These are phyloP conservation scores for Xanthoconium separans DNA, from an alignment of 1,284 basidiomycete species.

Conservation along the genomic window DNA sequence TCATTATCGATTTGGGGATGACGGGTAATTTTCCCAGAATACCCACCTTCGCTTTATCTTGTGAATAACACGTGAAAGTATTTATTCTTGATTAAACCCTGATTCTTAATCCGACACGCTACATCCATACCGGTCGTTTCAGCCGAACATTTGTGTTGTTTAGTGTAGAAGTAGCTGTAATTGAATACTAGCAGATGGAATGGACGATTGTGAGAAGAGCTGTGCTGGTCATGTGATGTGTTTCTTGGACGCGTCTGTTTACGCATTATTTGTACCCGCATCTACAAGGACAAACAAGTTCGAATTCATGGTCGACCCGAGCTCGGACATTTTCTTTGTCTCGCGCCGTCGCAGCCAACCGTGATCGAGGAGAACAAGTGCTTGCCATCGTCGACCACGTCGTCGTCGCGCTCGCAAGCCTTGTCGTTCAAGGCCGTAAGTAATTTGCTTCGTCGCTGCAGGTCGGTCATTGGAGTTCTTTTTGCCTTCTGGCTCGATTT, in stretches of 20 bases:
- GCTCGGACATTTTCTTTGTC: background rate
- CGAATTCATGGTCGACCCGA: slow-evolving; percentile 22
- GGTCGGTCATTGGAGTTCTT: slow-evolving; percentile 18
- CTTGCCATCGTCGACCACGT: slow-evolving; percentile 19
- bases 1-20: slow-evolving; percentile 1
- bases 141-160: background rate
- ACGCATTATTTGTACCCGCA: slow-evolving; percentile 28
- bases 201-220: background rate
- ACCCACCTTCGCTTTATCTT: slow-evolving; percentile 29
- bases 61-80: slow-evolving; percentile 14
- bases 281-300: slow-evolving; percentile 36
- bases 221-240: slow-evolving; percentile 24
- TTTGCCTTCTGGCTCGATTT: background rate
- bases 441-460: slow-evolving; percentile 19
- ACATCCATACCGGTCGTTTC: background rate
- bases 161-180: slow-evolving; percentile 10
- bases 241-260: slow-evolving; percentile 26
- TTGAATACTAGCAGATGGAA: background rate
- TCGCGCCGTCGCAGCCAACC: slow-evolving; percentile 17
- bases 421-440: slow-evolving; percentile 28
- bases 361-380: slow-evolving; percentile 16
- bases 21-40: slow-evolving; percentile 20
- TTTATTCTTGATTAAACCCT: slow-evolving; percentile 2
- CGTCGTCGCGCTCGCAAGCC: slow-evolving; percentile 20
- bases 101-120: background rate